phyloP scores from a whole-genome alignment of 1,139 yeast species.

The Debaryomycetaceae sp. region DNA sequence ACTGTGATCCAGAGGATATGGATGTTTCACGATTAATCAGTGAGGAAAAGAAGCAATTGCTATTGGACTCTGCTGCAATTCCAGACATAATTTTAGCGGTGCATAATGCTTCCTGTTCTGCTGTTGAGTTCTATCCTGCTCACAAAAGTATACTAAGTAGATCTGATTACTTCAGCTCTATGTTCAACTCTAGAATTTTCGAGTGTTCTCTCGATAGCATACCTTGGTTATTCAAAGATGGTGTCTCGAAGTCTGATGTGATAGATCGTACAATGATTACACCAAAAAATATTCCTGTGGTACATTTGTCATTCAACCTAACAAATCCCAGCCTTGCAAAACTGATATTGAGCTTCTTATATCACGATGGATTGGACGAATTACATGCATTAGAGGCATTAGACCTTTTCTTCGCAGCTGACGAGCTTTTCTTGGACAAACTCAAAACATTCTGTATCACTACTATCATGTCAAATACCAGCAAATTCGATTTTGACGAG shows the following conservation, averaged over 20 bases:
- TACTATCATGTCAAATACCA: slow-evolving; percentile 43
- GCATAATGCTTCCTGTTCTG: slow-evolving; percentile 24
- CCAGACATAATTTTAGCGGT: slow-evolving; percentile 52
- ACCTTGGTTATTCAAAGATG: background rate
- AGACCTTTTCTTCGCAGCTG: slow-evolving; percentile 59
- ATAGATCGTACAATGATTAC: slow-evolving; percentile 20
- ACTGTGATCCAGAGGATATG: slow-evolving; percentile 27
- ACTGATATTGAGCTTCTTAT: slow-evolving; percentile 52
- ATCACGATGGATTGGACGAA: slow-evolving; percentile 52
- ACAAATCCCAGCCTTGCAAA: slow-evolving; percentile 43
- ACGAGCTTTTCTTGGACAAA: slow-evolving; percentile 57
- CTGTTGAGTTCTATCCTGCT: slow-evolving; percentile 50
- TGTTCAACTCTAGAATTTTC: slow-evolving; percentile 53
- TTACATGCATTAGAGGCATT: slow-evolving; percentile 50
- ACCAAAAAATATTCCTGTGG: slow-evolving; percentile 25
- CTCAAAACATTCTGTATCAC: slow-evolving; percentile 67
- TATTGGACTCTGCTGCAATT: slow-evolving; percentile 23
- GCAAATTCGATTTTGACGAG: slow-evolving; percentile 17
- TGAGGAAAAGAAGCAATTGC: slow-evolving; percentile 11
- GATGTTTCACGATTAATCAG: slow-evolving; percentile 17
- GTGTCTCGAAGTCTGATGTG: slow-evolving; percentile 15
- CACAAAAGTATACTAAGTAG: slow-evolving; percentile 60
- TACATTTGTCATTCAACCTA: slow-evolving; percentile 25
- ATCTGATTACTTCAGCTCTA: slow-evolving; percentile 61
- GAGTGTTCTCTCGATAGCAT: slow-evolving; percentile 10